Evolutionary conservation across 2,329 filamentous ascomycete genomes (phyloP).

Genomic region (Aspergillus ibericus): DNA sequence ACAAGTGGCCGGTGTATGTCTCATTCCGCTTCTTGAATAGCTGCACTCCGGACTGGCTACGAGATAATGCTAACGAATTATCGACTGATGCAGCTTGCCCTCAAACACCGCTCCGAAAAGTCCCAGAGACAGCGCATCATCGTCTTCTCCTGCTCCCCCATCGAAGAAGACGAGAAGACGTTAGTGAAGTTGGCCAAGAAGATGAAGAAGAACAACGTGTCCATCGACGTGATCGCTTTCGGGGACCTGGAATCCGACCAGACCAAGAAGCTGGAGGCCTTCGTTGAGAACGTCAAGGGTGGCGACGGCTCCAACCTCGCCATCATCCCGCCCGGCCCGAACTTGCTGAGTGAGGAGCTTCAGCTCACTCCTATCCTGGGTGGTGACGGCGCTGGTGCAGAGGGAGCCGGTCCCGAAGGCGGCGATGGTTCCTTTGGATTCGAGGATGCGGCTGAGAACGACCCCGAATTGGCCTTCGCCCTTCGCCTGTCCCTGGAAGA

Average conservation of each 20-base stretch:
- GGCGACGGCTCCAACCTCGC: conserved; percentile 89
- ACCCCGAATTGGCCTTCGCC: conserved; percentile 91
- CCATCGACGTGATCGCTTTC: conserved; percentile 92
- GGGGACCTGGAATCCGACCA: conserved; percentile 89
- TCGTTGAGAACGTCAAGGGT: conserved; percentile 90
- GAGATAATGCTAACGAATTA: conserved; percentile 8
- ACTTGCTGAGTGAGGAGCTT: conserved; percentile 88
- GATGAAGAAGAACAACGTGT: conserved; percentile 97
- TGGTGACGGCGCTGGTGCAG: conserved; percentile 68
- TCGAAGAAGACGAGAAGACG: conserved; percentile 84
- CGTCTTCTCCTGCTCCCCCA: conserved; percentile 91
- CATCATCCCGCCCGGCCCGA: conserved; percentile 84
- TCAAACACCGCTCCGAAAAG: conserved; percentile 98
- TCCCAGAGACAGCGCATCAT: conserved; percentile 95
- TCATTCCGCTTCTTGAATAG: conserved; percentile 10
- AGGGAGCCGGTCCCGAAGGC: conserved; percentile 48
- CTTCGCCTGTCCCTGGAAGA: conserved; percentile 98
- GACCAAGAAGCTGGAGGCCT: conserved; percentile 84
- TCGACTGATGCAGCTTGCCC: conserved; percentile 66
- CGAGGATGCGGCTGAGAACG: conserved; percentile 77
- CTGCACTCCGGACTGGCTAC: not conserved
- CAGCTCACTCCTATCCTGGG: conserved; percentile 86
- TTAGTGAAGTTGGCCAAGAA: conserved; percentile 89
- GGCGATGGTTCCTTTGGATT: conserved; percentile 66
- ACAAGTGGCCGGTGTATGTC: conserved; percentile 84